A percentile compares a stretch with the other conserved stretches of the same genome.
These are phyloP conservation scores for Cardiosporidium cionae DNA, from an alignment of 169 alveolate species.

Conservation along the genomic window DNA sequence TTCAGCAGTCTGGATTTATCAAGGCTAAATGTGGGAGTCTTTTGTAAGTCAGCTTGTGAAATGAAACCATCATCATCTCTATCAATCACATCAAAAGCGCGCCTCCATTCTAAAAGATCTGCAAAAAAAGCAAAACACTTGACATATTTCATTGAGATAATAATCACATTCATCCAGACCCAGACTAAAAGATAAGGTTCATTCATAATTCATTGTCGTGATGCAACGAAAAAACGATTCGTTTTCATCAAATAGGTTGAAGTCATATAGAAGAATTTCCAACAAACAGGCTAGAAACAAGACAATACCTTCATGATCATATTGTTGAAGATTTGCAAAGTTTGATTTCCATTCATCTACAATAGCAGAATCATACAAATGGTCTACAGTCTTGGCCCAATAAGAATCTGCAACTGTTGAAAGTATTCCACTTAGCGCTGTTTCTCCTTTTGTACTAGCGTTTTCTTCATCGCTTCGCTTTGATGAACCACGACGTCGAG, in stretches of 20 bases:
- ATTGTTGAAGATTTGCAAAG: not conserved
- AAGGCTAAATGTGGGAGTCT: constrained; percentile 16
- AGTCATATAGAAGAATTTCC: not conserved
- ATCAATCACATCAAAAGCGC: constrained; percentile 41
- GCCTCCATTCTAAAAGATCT: constrained; percentile 40
- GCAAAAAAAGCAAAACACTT: not conserved
- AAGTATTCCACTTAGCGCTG: too few relatives aligned
- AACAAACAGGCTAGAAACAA: not conserved
- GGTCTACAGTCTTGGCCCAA: not conserved
- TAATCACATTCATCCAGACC: not conserved
- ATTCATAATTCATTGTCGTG: not conserved
- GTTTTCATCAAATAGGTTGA: not conserved
- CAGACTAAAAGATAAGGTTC: not conserved
- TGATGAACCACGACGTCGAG: too few relatives aligned
- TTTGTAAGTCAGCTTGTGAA: constrained; percentile 51
- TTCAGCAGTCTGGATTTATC: constrained; percentile 1
- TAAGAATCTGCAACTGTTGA: too few relatives aligned
- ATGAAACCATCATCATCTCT: constrained; percentile 40
- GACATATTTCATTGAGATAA: not conserved
- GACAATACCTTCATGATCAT: not conserved
- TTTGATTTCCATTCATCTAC: not conserved
- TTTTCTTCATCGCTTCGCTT: too few relatives aligned
- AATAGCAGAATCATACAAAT: not conserved
- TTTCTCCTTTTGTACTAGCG: too few relatives aligned
- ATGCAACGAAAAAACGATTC: not conserved